Conservation (phyloP, 106 monocot species). For the Acorus calamus region DNA sequence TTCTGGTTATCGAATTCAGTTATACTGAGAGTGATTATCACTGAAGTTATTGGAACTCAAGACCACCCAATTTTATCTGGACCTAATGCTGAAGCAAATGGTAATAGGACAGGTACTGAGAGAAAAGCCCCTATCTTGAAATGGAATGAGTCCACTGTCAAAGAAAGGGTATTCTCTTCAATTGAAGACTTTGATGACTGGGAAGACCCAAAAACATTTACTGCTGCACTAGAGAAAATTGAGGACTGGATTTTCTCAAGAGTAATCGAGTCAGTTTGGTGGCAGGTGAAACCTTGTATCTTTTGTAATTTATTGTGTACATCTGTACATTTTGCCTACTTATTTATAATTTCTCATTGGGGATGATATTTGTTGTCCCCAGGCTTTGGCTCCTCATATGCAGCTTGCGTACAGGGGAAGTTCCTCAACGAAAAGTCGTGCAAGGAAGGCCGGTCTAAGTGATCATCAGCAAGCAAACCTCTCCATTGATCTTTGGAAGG, state of each 20-base stretch:
- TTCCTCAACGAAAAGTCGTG: slow-evolving; percentile 20
- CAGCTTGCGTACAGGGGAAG: slow-evolving; percentile 22
- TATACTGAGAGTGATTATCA: slow-evolving; percentile 53
- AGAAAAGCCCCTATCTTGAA: slow-evolving; percentile 40
- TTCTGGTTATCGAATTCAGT: slow-evolving; percentile 89
- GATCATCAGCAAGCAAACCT: slow-evolving; percentile 29
- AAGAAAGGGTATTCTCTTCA: slow-evolving; percentile 25
- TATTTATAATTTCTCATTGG: no score
- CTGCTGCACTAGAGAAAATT: slow-evolving; percentile 50
- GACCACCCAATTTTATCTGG: slow-evolving; percentile 10
- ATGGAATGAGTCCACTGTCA: slow-evolving; percentile 39
- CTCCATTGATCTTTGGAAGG: slow-evolving; percentile 80
- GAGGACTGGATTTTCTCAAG: slow-evolving; percentile 90
- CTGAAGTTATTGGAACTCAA: slow-evolving; percentile 22
- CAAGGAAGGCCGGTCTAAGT: slow-evolving; percentile 16
- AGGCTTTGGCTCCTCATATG: slow-evolving; percentile 82
- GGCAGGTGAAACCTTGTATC: slow-evolving; percentile 52
- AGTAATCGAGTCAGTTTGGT: slow-evolving; percentile 81
- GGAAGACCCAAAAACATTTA: slow-evolving; percentile 48
- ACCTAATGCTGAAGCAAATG: slow-evolving; percentile 7
- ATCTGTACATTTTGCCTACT: not conserved
- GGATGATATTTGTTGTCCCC: slow-evolving; percentile 5
- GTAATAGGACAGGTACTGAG: slow-evolving; percentile 3
- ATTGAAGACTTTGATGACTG: slow-evolving; percentile 40
- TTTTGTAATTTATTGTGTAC: slow-evolving; percentile 1